Evolutionary conservation across 371 early-diverging fungal species (phyloP).

Genomic region (Mucor plumbeus): DNA sequence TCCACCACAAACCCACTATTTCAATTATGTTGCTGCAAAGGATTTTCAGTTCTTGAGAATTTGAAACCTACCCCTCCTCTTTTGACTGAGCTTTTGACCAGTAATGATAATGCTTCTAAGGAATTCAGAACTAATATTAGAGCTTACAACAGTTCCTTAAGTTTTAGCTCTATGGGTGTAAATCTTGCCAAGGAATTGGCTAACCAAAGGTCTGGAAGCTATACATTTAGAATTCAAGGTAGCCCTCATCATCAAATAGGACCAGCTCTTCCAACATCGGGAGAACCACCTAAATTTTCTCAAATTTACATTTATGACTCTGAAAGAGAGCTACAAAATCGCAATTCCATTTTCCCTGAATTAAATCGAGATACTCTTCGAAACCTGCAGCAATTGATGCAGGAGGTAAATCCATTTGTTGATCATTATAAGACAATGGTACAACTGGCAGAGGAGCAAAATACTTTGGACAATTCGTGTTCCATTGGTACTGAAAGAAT

Average conservation of each 20-base stretch:
- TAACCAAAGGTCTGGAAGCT: too few species aligned
- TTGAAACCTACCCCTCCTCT: too few species aligned
- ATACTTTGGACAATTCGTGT: too few species aligned
- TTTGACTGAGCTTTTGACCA: too few species aligned
- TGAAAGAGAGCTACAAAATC: constrained; percentile 5
- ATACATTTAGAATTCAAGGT: too few species aligned
- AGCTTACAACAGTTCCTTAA: constrained; percentile 20
- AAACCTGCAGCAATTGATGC: background rate
- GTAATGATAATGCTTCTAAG: background rate
- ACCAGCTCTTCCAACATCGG: background rate
- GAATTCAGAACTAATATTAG: constrained; percentile 20
- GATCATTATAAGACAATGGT: background rate
- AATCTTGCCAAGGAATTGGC: constrained; percentile 18
- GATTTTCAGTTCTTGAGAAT: too few species aligned
- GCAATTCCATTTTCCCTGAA: background rate
- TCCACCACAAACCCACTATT: too few species aligned
- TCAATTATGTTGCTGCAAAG: too few species aligned
- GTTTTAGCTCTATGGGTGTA: constrained; percentile 25
- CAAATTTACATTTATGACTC: constrained; percentile 27
- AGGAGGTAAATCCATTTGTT: background rate
- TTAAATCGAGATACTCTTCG: too few species aligned
- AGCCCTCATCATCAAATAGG: too few species aligned
- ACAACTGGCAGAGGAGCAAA: background rate
- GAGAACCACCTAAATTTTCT: constrained; percentile 4
- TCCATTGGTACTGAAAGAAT: background rate